Percentiles rank a stretch among this genome's conserved stretches.
Evolutionary conservation across 2,329 filamentous ascomycete genomes (phyloP).

Genomic region (Chaetothyriales sp.): DNA sequence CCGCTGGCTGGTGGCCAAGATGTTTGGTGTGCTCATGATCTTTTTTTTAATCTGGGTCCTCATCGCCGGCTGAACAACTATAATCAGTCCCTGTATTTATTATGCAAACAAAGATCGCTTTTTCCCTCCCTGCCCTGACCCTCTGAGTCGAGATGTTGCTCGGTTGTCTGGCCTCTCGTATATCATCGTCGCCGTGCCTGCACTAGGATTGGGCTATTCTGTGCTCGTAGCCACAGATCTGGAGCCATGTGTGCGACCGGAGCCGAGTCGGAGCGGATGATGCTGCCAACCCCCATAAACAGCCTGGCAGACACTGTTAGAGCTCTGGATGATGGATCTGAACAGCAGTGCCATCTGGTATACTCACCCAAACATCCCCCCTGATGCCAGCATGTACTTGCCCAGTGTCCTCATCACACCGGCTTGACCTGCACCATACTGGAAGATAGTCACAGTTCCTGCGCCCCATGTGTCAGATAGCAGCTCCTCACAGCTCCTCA

Average conservation of each 20-base stretch:
- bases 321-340: slow-evolving; percentile 3
- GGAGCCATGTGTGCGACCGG: slow-evolving; percentile 36
- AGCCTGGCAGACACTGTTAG: slow-evolving; percentile 38
- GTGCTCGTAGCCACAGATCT: neutral
- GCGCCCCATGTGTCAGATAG: slow-evolving; percentile 14
- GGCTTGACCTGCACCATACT: slow-evolving; percentile 83
- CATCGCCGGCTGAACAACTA: slow-evolving; percentile 28
- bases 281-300: slow-evolving; percentile 98
- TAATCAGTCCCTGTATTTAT: neutral
- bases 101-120: neutral
- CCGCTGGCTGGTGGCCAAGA: slow-evolving; percentile 79
- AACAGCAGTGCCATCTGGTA: slow-evolving; percentile 23
- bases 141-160: neutral
- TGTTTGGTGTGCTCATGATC: slow-evolving; percentile 78
- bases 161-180: neutral
- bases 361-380: slow-evolving; percentile 81
- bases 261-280: slow-evolving; percentile 82
- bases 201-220: neutral
- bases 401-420: slow-evolving; percentile 88
- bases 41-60: slow-evolving; percentile 68
- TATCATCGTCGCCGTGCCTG: neutral
- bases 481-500: neutral
- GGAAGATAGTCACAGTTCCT: slow-evolving; percentile 89
- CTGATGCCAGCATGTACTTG: slow-evolving; percentile 92
- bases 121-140: neutral